Evolutionary conservation across 1,284 basidiomycete genomes (phyloP).

Genomic region (Tilletia caries): DNA sequence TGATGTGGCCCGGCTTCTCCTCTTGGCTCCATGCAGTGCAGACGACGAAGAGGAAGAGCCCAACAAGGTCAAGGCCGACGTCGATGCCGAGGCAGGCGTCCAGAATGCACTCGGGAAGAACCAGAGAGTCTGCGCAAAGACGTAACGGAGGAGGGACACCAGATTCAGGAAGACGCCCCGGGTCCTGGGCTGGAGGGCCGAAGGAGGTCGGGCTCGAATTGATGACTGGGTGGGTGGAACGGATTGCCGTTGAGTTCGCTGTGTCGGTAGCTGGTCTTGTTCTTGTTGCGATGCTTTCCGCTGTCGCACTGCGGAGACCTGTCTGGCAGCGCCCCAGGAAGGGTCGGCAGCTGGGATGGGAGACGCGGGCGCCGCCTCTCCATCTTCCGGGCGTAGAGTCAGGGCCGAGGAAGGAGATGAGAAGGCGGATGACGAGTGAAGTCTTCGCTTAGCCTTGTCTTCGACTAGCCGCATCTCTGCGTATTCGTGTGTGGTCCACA

Average conservation of each 20-base stretch:
- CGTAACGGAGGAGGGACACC: background rate
- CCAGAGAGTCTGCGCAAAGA: slow-evolving; percentile 8
- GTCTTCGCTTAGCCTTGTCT: background rate
- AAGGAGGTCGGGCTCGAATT: background rate
- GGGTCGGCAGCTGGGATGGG: background rate
- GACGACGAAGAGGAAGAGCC: slow-evolving; percentile 22
- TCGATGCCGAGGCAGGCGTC: slow-evolving; percentile 15
- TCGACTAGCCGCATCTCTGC: slow-evolving; percentile 28
- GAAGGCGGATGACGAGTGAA: background rate
- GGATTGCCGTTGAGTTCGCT: background rate
- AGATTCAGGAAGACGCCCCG: slow-evolving; percentile 3
- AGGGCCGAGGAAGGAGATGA: background rate
- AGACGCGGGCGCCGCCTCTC: background rate
- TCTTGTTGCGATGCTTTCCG: background rate
- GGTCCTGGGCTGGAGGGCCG: background rate
- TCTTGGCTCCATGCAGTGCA: slow-evolving; percentile 23
- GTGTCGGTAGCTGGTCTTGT: background rate
- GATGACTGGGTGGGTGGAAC: background rate
- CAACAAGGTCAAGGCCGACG: slow-evolving; percentile 26
- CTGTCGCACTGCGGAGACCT: background rate
- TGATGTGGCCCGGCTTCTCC: background rate
- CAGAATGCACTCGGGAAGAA: slow-evolving; percentile 8
- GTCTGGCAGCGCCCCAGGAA: background rate
- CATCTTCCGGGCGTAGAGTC: background rate
- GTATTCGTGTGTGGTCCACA: slow-evolving; percentile 42